phyloP scores from a whole-genome alignment of 805 yeast genomes.

The Yamadazyma phyllophila region DNA sequence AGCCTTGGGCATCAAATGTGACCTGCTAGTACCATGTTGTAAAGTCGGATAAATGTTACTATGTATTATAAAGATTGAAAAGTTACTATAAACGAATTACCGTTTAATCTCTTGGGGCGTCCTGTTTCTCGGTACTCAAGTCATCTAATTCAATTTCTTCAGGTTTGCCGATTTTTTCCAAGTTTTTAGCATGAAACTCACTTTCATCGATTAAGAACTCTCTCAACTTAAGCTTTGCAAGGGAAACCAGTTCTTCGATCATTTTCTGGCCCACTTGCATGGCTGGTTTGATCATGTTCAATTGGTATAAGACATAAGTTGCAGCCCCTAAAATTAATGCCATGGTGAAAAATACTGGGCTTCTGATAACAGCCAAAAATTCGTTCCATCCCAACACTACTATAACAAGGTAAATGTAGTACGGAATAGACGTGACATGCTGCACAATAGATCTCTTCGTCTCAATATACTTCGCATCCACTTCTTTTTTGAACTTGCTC shows the following conservation, averaged over 20 bases:
- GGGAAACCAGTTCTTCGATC: conserved; percentile 51
- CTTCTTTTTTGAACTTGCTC: conserved; percentile 64
- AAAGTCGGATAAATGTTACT: too few species aligned
- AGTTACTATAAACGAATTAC: too few species aligned
- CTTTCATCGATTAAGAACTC: conserved; percentile 56
- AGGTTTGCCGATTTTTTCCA: conserved; percentile 16
- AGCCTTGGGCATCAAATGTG: too few species aligned
- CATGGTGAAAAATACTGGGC: conserved; percentile 76
- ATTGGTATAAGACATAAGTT: conserved; percentile 61
- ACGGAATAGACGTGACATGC: conserved; percentile 76
- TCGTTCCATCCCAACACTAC: conserved; percentile 93
- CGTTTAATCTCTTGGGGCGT: too few species aligned
- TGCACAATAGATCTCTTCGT: conserved; percentile 84
- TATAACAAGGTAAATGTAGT: conserved; percentile 72
- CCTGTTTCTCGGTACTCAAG: conserved; percentile 2
- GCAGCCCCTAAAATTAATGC: conserved; percentile 57
- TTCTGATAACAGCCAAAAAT: conserved; percentile 80
- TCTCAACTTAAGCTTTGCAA: conserved; percentile 60
- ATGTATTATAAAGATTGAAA: too few species aligned
- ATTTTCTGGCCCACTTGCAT: conserved; percentile 56
- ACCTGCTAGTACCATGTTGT: too few species aligned
- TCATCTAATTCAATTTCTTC: conserved; percentile 10
- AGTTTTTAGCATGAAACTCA: conserved; percentile 20
- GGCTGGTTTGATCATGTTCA: conserved; percentile 78
- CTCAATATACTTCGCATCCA: conserved; percentile 78